These are phyloP conservation scores for Zygosaccharomyces sapae DNA, from an alignment of 1,139 yeast species.

Conservation along the genomic window DNA sequence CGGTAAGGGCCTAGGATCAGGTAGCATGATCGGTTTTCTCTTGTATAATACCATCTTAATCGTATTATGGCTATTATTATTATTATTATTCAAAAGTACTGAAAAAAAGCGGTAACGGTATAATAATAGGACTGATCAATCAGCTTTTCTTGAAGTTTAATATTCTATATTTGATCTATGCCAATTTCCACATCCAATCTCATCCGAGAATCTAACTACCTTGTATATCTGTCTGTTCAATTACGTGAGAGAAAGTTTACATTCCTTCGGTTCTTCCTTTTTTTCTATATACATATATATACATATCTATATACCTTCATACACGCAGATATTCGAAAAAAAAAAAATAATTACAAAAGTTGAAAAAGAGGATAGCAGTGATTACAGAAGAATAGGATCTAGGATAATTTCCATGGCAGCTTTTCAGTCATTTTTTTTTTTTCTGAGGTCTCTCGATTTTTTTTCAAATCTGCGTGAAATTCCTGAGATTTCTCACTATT, in stretches of 20 bases:
- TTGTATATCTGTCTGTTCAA: not conserved
- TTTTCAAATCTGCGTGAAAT: too few relatives aligned
- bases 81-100: not conserved
- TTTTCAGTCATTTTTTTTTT: too few relatives aligned
- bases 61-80: not conserved
- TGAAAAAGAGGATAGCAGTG: too few relatives aligned
- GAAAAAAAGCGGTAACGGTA: not conserved
- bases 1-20: slow-evolving; percentile 55
- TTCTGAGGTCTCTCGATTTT: too few relatives aligned
- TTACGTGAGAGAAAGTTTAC: not conserved
- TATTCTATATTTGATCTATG: not conserved
- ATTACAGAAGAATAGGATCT: too few relatives aligned
- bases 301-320: not conserved
- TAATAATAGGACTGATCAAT: not conserved
- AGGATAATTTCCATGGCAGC: too few relatives aligned
- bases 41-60: slow-evolving; percentile 58
- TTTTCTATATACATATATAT: not conserved
- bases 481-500: too few relatives aligned
- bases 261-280: not conserved
- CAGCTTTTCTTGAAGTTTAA: not conserved
- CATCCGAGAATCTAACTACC: not conserved
- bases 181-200: not conserved
- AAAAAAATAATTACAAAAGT: not conserved
- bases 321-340: not conserved
- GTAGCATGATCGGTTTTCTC: slow-evolving; percentile 61